Base-by-base conservation (phyloP, 768 basidiomycete species). In the Boletus tomentosulus region DNA sequence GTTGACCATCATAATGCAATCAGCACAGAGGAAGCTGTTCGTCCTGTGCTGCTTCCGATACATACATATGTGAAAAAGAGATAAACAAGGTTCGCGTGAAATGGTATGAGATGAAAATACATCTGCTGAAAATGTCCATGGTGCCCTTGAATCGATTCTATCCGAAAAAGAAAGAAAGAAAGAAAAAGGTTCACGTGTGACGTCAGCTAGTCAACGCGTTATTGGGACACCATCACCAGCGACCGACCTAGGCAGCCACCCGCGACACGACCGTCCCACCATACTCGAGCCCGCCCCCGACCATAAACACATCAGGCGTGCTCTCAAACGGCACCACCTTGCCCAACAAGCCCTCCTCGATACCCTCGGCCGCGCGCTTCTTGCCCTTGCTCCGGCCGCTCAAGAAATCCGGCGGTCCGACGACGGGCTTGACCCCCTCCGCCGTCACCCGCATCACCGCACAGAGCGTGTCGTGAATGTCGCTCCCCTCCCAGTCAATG, bases 401-500 rank as follows among this genome's bases (percentile, higher is more conserved):
- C n/a, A 50, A 53, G 25, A 71, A 71, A 51, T 70, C 69, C 1
- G 50, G 31, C 6, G 50, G 54, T 0, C 42, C 61, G 4, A 71
- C 42, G 10, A 48, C 51, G 4, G 72, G 76, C 38, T 64, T 60
- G 31, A 75, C 49, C 1, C 63, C 61, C 4, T 70, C 69, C 48
- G 67, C 66, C 3, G 74, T 74, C 64, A 78, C 64, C 25, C 62
- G 65, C 45, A 73, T 55, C 41, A 79, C 69, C 7, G 73, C 72
- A 19, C 64, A 72, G 3, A 82, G 63, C 33, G 78, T 73, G 48
- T 82, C 78, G 15, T 82, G 74, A 50, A 92, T 78, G 66, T 90
- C 86, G 53, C 83, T 78, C 27, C 91, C 91, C 62, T 92, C 87
- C 78, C 84, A 86, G 67, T 92, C 91, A 30, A 92, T 82, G 64